Percentiles rank a stretch among this genome's conserved stretches.
Evolutionary conservation across 2,329 filamentous ascomycete genomes (phyloP).

Genomic region (Penicillium sp.): DNA sequence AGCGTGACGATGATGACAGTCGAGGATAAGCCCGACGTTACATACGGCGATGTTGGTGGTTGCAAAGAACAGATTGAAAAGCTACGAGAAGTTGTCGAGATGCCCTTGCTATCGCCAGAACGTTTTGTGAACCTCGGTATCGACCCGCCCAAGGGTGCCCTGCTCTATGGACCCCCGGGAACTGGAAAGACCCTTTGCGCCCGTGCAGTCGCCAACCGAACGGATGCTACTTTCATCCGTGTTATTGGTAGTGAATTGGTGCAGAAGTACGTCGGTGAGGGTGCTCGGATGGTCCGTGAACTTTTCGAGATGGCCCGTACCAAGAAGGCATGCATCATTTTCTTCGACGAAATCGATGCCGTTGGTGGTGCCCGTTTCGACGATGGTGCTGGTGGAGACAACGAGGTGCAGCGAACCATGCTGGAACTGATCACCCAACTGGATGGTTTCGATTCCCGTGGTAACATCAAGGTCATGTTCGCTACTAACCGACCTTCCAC

Average conservation of each 20-base stretch:
- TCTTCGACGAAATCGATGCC: conserved; percentile 98
- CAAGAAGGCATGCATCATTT: conserved; percentile 99
- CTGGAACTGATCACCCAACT: conserved; percentile 95
- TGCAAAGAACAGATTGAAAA: conserved; percentile 99
- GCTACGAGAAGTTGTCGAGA: conserved; percentile 96
- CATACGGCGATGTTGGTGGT: conserved; percentile 96
- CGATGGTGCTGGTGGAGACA: conserved; percentile 93
- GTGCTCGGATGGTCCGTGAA: conserved; percentile 96
- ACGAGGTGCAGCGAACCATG: conserved; percentile 98
- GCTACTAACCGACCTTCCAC: conserved; percentile 96
- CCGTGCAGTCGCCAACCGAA: conserved; percentile 94
- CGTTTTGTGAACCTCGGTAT: conserved; percentile 98
- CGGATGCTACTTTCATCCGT: conserved; percentile 96
- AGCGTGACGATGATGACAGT: conserved; percentile 99
- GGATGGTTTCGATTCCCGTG: conserved; percentile 92
- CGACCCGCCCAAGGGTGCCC: conserved; percentile 94
- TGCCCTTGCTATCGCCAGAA: conserved; percentile 94
- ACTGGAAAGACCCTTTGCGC: conserved; percentile 99
- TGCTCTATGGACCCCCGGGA: conserved; percentile 94
- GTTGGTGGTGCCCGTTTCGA: conserved; percentile 96
- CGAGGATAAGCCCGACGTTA: conserved; percentile 98
- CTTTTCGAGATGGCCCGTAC: conserved; percentile 99
- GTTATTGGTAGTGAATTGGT: conserved; percentile 98
- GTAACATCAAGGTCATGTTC: conserved; percentile 99
- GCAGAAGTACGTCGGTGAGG: conserved; percentile 98